Conservation (phyloP, 164 flowering plant genomes). For the Paratinospora sagittata region DNA sequence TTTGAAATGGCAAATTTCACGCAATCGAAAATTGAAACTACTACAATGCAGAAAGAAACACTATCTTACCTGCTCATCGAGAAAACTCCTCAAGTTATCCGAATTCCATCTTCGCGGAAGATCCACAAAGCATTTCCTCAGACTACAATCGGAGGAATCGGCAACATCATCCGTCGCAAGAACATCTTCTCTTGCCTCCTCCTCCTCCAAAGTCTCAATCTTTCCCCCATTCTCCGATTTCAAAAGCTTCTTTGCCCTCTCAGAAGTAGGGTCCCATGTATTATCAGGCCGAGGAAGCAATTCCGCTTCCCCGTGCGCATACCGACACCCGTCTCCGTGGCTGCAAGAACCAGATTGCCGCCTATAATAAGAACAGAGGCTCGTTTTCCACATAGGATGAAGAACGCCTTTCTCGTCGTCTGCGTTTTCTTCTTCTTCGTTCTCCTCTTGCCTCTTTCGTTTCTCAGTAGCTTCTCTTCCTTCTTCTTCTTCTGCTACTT, state of each 20-base stretch:
- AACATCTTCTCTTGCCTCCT: slow-evolving; percentile 33
- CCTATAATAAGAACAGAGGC: slow-evolving; percentile 83
- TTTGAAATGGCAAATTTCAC: no score
- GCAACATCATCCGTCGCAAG: slow-evolving; percentile 22
- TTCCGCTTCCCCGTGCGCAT: slow-evolving; percentile 88
- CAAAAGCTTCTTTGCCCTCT: slow-evolving; percentile 63
- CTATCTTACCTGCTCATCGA: slow-evolving; percentile 42
- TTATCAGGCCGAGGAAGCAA: slow-evolving; percentile 66
- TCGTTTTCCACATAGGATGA: slow-evolving; percentile 72
- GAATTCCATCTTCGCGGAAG: slow-evolving; percentile 72
- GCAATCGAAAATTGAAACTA: not conserved
- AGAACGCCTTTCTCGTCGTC: slow-evolving; percentile 9
- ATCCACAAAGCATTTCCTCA: slow-evolving; percentile 66
- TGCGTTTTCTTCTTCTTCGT: slow-evolving; percentile 18
- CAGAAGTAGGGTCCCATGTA: slow-evolving; percentile 96
- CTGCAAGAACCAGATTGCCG: slow-evolving; percentile 47
- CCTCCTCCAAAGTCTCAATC: slow-evolving; percentile 19
- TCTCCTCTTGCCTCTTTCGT: slow-evolving; percentile 22
- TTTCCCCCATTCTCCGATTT: slow-evolving; percentile 30
- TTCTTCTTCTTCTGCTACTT: not conserved
- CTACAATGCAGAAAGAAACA: slow-evolving; percentile 4
- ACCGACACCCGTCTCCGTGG: slow-evolving; percentile 72
- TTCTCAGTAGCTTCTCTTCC: slow-evolving; percentile 15
- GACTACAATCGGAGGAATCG: slow-evolving; percentile 20
- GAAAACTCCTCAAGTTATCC: slow-evolving; percentile 54